Evolutionary conservation across 2,329 filamentous ascomycete species (phyloP).

Genomic region (Aspergillus arachidicola): DNA sequence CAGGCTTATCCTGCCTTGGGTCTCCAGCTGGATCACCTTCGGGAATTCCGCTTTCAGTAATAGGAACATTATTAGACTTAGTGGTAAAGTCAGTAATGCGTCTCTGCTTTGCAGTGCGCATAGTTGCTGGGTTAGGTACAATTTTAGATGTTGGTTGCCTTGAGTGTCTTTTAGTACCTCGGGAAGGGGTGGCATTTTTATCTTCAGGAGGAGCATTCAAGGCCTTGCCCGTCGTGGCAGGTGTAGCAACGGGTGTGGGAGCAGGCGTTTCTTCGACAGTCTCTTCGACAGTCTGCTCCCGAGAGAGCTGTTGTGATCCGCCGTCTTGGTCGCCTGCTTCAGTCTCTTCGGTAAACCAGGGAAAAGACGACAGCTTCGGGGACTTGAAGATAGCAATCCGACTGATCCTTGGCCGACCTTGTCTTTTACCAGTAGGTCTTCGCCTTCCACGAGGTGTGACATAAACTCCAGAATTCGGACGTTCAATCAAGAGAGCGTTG

Average conservation of each 20-base stretch:
- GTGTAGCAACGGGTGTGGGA: neutral
- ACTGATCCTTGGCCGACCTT: constrained; percentile 42
- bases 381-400: constrained; percentile 46
- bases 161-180: constrained; percentile 16
- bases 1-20: constrained; percentile 3
- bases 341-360: constrained; percentile 36
- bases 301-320: neutral
- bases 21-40: neutral
- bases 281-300: neutral
- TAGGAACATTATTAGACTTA: constrained; percentile 6
- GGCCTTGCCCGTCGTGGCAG: neutral
- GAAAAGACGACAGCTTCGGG: constrained; percentile 32
- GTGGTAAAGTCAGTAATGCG: constrained; percentile 16
- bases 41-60: neutral
- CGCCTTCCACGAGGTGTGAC: constrained; percentile 43
- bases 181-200: neutral
- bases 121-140: neutral
- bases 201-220: neutral
- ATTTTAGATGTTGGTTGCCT: neutral
- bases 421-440: constrained; percentile 38
- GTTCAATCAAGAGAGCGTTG: constrained; percentile 39
- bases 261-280: neutral
- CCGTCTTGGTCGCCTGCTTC: constrained; percentile 11
- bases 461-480: constrained; percentile 43
- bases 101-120: constrained; percentile 20